Percentiles rank a stretch among this genome's conserved stretches.
phyloP scores from a whole-genome alignment of 2,329 filamentous ascomycete genomes.

The Zopfia rhizophila region DNA sequence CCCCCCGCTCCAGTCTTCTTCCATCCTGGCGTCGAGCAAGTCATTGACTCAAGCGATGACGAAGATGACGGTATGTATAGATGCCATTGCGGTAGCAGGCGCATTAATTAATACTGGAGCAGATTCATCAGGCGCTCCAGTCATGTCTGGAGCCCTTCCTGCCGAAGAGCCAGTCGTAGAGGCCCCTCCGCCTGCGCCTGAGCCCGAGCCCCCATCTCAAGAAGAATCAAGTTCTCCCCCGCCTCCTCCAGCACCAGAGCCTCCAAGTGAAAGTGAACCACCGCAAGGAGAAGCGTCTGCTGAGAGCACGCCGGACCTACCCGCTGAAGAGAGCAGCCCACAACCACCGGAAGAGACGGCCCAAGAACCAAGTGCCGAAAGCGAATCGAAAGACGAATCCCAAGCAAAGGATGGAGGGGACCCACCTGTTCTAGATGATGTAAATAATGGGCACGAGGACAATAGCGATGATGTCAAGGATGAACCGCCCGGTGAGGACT shows the following conservation, averaged over 20 bases:
- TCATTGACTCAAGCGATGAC: slow-evolving; percentile 31
- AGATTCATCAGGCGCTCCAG: slow-evolving; percentile 33
- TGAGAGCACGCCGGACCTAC: slow-evolving; percentile 13
- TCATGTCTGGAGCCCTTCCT: slow-evolving; percentile 17
- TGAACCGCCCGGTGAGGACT: slow-evolving; percentile 33
- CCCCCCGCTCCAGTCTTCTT: slow-evolving; percentile 34
- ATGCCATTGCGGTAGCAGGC: slow-evolving; percentile 1
- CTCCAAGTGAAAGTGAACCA: slow-evolving; percentile 14
- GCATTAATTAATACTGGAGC: slow-evolving; percentile 28
- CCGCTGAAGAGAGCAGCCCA: too few species aligned
- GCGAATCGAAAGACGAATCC: not conserved
- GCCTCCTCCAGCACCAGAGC: slow-evolving; percentile 26
- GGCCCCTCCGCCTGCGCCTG: slow-evolving; percentile 14
- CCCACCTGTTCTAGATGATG: too few species aligned
- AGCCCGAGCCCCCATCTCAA: slow-evolving; percentile 8
- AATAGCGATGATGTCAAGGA: slow-evolving; percentile 33
- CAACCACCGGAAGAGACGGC: too few species aligned
- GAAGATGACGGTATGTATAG: slow-evolving; percentile 27
- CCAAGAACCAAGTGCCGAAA: slow-evolving; percentile 21
- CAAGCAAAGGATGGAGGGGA: slow-evolving; percentile 19
- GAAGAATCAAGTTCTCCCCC: slow-evolving; percentile 16
- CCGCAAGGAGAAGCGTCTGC: slow-evolving; percentile 11
- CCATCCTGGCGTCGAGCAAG: slow-evolving; percentile 36
- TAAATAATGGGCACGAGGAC: too few species aligned
- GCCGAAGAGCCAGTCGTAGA: slow-evolving; percentile 22